A percentile compares a stretch with the other conserved stretches of the same genome.
Conservation (phyloP, 768 basidiomycete genomes). For the Rhizopogon roseolus region DNA sequence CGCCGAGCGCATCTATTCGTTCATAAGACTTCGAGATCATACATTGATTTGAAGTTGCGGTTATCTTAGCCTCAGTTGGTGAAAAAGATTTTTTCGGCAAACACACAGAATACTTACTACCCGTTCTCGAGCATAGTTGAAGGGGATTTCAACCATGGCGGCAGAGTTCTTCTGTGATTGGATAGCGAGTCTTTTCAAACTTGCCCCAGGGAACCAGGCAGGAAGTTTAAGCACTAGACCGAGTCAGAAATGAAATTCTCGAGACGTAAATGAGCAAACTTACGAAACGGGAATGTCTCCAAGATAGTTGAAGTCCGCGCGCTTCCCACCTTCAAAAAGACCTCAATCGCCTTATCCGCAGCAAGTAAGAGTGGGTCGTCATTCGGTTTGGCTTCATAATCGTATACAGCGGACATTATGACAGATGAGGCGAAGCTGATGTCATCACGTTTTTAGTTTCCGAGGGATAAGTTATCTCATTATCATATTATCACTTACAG, state of each 20-base stretch:
- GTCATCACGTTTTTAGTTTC: not conserved
- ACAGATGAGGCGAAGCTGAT: constrained; percentile 26
- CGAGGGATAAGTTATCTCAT: not conserved
- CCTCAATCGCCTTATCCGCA: constrained; percentile 25
- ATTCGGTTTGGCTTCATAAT: constrained; percentile 24
- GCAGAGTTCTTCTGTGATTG: constrained; percentile 23
- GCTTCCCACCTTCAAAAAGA: constrained; percentile 18
- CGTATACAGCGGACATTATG: constrained; percentile 29
- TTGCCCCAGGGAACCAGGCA: constrained; percentile 32
- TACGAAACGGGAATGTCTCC: constrained; percentile 28
- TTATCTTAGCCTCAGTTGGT: constrained; percentile 6
- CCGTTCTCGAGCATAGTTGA: constrained; percentile 23
- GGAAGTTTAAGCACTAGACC: constrained; percentile 23
- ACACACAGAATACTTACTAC: constrained; percentile 9
- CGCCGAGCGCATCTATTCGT: constrained; percentile 9
- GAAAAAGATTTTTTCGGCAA: not conserved
- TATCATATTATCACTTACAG: constrained; percentile 16
- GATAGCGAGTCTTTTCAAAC: constrained; percentile 22
- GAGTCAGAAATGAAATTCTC: constrained; percentile 8
- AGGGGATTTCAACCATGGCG: constrained; percentile 25
- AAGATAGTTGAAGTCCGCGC: constrained; percentile 20
- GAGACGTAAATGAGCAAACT: constrained; percentile 10
- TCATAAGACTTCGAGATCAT: constrained; percentile 26
- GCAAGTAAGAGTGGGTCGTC: constrained; percentile 23
- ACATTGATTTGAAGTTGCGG: constrained; percentile 19